Evolutionary conservation across 225 moss, liverwort and hornwort genomes (phyloP).

Genomic region (Marchantia polymorpha): DNA sequence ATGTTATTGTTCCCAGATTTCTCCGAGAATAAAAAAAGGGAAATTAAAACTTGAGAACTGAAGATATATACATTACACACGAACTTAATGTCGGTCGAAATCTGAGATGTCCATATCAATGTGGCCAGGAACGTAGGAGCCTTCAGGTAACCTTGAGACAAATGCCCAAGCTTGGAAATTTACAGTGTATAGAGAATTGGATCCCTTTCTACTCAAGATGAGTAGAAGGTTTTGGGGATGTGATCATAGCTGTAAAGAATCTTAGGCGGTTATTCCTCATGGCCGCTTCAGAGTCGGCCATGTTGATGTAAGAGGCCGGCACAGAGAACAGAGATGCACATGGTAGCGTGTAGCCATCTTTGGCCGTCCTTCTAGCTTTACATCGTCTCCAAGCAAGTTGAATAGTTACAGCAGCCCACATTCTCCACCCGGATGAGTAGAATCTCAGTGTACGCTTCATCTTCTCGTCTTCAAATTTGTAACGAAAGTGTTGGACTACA

Average conservation of each 20-base stretch:
- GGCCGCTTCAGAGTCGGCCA: constrained; percentile 30
- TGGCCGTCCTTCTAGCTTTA: constrained; percentile 29
- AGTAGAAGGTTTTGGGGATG: constrained; percentile 51
- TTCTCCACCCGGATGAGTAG: constrained; percentile 56
- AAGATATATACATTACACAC: background rate
- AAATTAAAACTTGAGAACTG: background rate
- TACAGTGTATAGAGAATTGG: no score
- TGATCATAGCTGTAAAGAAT: constrained; percentile 57
- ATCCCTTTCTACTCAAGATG: constrained; percentile 21
- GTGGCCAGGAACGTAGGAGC: no score
- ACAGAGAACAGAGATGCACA: constrained; percentile 24
- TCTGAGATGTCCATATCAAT: no score
- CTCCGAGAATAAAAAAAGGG: no score
- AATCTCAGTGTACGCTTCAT: constrained; percentile 51
- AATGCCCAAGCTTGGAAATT: background rate
- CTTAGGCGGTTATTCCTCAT: constrained; percentile 45
- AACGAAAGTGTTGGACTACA: constrained; percentile 59
- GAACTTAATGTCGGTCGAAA: background rate
- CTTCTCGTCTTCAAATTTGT: constrained; percentile 76
- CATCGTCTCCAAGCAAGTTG: constrained; percentile 55
- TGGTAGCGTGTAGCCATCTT: constrained; percentile 3
- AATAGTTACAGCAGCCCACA: constrained; percentile 67
- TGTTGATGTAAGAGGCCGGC: constrained; percentile 32
- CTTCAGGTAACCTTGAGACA: background rate
- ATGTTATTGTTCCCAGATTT: no score